Evolutionary conservation across 1,139 yeast species (phyloP), one percentile per base, ranked within the genome.

Genomic region (Lodderomyces parapsilosis): DNA sequence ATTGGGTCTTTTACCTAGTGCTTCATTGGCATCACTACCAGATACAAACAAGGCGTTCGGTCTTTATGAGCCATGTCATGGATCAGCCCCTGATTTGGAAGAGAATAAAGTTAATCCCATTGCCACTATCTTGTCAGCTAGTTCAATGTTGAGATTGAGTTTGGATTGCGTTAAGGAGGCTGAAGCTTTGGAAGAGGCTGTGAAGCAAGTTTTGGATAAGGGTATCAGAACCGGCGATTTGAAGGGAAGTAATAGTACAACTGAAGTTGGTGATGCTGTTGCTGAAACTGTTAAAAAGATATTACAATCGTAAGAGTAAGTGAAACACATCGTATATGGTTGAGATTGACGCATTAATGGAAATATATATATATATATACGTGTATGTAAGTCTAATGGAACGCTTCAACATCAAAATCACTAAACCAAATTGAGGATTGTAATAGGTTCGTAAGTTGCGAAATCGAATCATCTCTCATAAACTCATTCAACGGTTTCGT

Each of bases 31-130:
- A 5, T 88, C 97, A 14, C 77, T 93, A 58, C 99, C 99, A 46
- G 97, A 91, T 65, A 82, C 91, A 38, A 91, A 91, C 74, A 73
- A 78, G 40, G 98, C 98, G 0, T 90, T 93, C 62, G 99, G 99
- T 49, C 76, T 93, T 50, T 93, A 93, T 65, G 99, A 93, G 70
- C 99, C 99, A 53, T 91, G 98, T 62, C 99, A 93, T 65, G 99
- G 99, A 39, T 86, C 96, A 36, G 99, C 99, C 22, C 99, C 99
- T 36, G 99, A 93, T 65, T 79, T 93, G 60, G 84, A 84, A 42
- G 74, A 71, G 48, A 88, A 89, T 63, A 86, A 87, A 71, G 99
- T 90, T 45, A 93, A 93, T 67, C 99, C 99, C 42, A 69, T 91
- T 44, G 99, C 97, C 40, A 88, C 97, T 24, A 91, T 93, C 56